phyloP scores from a whole-genome alignment of 192 early-diverging fungal species.

The Paraglomus brasilianum region DNA sequence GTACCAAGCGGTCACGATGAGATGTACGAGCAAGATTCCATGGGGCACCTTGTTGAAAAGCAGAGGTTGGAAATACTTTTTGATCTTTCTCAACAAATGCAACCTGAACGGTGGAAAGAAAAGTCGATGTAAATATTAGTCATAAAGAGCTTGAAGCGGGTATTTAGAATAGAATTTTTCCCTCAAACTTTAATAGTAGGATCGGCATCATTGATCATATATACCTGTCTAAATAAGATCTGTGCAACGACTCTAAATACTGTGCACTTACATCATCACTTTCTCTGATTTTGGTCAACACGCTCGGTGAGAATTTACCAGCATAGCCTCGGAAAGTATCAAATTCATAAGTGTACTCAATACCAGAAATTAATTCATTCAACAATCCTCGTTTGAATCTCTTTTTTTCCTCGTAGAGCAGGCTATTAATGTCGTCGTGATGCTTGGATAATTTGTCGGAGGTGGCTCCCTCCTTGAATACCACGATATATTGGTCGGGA shows the following conservation, averaged over 20 bases:
- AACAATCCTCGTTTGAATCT: constrained; percentile 29
- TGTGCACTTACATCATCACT: constrained; percentile 41
- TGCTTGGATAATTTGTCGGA: not conserved
- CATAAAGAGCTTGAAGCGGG: too few relatives aligned
- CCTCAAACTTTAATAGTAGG: too few relatives aligned
- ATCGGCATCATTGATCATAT: too few relatives aligned
- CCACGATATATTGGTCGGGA: constrained; percentile 65
- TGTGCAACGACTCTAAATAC: too few relatives aligned
- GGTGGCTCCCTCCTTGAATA: constrained; percentile 48
- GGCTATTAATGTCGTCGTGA: constrained; percentile 39
- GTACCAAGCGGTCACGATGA: constrained; percentile 62
- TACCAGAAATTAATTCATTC: constrained; percentile 31
- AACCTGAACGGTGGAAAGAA: constrained; percentile 44
- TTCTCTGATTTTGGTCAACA: constrained; percentile 60
- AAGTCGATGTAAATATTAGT: not conserved
- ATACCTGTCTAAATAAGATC: too few relatives aligned
- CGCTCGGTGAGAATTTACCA: constrained; percentile 58
- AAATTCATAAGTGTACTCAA: constrained; percentile 61
- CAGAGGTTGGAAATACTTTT: constrained; percentile 62
- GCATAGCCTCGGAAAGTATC: constrained; percentile 60
- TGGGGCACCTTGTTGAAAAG: constrained; percentile 69
- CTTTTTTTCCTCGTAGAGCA: too few relatives aligned
- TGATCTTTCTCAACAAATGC: constrained; percentile 82
- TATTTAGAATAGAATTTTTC: too few relatives aligned
- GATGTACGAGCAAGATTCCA: constrained; percentile 88